These are phyloP conservation scores for Pichia kudriavzevii DNA, from an alignment of 1,139 yeast species.

Conservation along the genomic window DNA sequence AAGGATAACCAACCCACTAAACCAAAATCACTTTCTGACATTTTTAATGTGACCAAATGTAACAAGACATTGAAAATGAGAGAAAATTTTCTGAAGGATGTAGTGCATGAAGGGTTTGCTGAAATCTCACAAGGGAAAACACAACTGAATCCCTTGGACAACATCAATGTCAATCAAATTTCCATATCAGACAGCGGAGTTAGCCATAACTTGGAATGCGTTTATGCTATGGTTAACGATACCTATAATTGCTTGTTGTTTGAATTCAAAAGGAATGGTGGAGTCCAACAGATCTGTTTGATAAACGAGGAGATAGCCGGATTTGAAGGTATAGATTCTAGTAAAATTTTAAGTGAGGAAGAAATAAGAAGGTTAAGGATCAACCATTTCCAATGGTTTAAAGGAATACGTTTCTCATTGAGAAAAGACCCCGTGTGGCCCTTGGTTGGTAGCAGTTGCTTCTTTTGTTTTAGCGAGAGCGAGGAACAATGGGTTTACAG, in stretches of 20 bases:
- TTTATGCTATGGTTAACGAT: constrained; percentile 22
- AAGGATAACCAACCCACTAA: constrained; percentile 3
- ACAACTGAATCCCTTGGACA: constrained; percentile 4
- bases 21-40: constrained; percentile 15
- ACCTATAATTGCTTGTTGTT: constrained; percentile 20
- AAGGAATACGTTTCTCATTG: constrained; percentile 9
- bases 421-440: constrained; percentile 20
- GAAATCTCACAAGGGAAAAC: constrained; percentile 7
- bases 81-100: constrained; percentile 17
- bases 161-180: constrained; percentile 6
- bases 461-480: constrained; percentile 22
- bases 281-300: constrained; percentile 15
- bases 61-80: constrained; percentile 15
- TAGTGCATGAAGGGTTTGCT: constrained; percentile 4
- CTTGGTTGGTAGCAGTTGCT: constrained; percentile 11
- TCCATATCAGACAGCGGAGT: constrained; percentile 25
- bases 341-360: constrained; percentile 14
- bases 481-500: constrained; percentile 15
- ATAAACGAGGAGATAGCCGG: constrained; percentile 17
- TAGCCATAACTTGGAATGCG: constrained; percentile 13
- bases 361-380: constrained; percentile 22
- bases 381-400: constrained; percentile 24
- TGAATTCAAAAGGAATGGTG: constrained; percentile 14
- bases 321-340: constrained; percentile 15
- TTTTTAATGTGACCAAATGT: constrained; percentile 15